Base-by-base conservation (phyloP, 805 yeast genomes). In the Ogataea polymorpha region DNA sequence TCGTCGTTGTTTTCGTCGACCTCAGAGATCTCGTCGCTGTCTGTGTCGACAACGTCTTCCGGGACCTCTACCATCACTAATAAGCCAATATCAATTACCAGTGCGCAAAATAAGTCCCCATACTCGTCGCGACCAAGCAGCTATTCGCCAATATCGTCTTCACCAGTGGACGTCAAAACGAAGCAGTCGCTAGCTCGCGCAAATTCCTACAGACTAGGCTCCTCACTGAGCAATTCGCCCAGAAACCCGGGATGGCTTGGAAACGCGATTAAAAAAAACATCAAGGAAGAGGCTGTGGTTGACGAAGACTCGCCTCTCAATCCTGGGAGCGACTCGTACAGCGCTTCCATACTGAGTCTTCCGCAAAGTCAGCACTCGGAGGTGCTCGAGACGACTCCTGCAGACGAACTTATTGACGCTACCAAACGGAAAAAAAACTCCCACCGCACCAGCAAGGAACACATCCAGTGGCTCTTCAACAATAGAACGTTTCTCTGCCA, bases 401-500 rank as follows among this genome's bases (percentile, higher is more conserved):
- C 21, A 6, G 32, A 36, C 13, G 34, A 32, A 1, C 34, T 26
- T 14, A 25, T 40, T 30, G 30, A 36, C 17, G 28, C 20, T 13
- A 18, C 13, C 39, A 36, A 41, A 49, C 21, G 21, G 21, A 40
- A 46, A 27, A 39, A 28, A 21, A 39, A 39, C 12, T 35, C 37
- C 6, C 41, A 53, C 28, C 41, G 40, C 3, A 29, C 59, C 2
- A 42, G 58, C 3, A 39, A 33, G 27, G 48, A 50, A 1, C 67
- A 62, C 37, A 44, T 62, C 12, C 23, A 39, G 10, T 42, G 46
- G 10, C 43, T 64, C 13, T 26, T 69, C 3, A 56, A 50, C 3
- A 56, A 58, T 26, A 59, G 59, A 14, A 51, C 62, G 2, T 84
- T 79, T 43, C 46, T 80, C 14, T 61, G 71, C 7, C 82, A 78